Evolutionary conservation across 352 stramenopile genomes (phyloP), one percentile per base, ranked within the genome.

Genomic region (Phytophthora constricta): DNA sequence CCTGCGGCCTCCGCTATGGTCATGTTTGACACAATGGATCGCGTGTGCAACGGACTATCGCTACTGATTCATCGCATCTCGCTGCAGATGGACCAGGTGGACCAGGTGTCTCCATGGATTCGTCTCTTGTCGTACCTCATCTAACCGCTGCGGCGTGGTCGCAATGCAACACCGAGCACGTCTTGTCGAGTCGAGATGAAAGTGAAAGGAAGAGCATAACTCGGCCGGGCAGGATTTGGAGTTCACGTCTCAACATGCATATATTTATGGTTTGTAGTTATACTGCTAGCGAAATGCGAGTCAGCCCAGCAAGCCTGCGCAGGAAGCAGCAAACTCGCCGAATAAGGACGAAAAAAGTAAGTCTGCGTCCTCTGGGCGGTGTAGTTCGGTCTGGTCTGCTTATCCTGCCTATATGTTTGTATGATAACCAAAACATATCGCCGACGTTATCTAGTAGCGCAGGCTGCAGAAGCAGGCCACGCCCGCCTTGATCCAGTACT

Each of bases 401-500:
- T 28, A n/a, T 19, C 5, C 16, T 48, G 8, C 48, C 33, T 46
- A 10, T 23, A 22, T 4, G 14, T 59, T 8, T 49, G 13, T 26
- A 28, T 23, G 19, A 16, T 3, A 26, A 27, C n/a, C n/a, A n/a
- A n/a, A n/a, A n/a, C n/a, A n/a, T n/a, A n/a, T n/a, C n/a, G 23
- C 2, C 45, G 22, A n/a, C 14, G 46, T 11, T 43, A n/a, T 23
- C 62, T 65, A 99, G 68, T 98, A 99, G 48, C 92, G 81, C 37
- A 99, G 81, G 25, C 91, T 97, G 55, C 93, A 87, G 65, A 99
- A 99, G 61, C 87, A 94, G 20, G 95, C 96, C 0, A 99, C 96
- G 31, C 96, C 96, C 8, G 92, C 96, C 53, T 98, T 98, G 67
- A 98, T 98, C 91, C 93, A 98, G 63, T 96, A 95, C 65, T 97